Conservation (phyloP, 352 stramenopile species). For the Poterioochromonas sp. region DNA sequence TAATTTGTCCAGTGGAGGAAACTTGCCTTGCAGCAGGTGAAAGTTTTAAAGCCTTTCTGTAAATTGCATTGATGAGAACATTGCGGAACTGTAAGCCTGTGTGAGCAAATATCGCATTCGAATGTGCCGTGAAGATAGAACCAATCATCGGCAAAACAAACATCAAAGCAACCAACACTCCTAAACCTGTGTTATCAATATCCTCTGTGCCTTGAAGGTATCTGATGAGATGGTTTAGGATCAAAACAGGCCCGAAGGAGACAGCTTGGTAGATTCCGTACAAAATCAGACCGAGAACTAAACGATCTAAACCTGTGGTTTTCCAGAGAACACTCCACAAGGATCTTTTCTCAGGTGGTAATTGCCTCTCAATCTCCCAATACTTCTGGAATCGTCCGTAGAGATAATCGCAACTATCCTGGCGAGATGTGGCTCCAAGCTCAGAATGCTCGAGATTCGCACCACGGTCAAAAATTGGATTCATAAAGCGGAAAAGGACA, state of each 20-base stretch:
- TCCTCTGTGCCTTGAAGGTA: neutral
- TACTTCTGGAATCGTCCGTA: neutral
- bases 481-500: neutral
- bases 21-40: conserved; percentile 32
- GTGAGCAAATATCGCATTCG: neutral
- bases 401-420: neutral
- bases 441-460: neutral
- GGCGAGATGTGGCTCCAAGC: neutral
- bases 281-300: neutral
- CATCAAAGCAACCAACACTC: neutral
- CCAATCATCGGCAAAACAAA: conserved; percentile 6
- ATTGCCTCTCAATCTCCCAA: neutral
- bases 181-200: neutral
- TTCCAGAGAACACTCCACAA: conserved; percentile 3
- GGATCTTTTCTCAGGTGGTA: neutral
- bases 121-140: neutral
- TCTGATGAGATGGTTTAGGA: neutral
- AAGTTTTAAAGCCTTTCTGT: conserved; percentile 51
- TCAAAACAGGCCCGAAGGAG: neutral
- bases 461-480: neutral
- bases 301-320: neutral
- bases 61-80: conserved; percentile 47
- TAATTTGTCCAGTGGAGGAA: conserved; percentile 41
- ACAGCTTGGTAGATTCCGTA: neutral
- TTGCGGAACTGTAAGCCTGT: conserved; percentile 33